Conservation (phyloP, 208 protist genomes). For the Novymonas esmeraldas region DNA sequence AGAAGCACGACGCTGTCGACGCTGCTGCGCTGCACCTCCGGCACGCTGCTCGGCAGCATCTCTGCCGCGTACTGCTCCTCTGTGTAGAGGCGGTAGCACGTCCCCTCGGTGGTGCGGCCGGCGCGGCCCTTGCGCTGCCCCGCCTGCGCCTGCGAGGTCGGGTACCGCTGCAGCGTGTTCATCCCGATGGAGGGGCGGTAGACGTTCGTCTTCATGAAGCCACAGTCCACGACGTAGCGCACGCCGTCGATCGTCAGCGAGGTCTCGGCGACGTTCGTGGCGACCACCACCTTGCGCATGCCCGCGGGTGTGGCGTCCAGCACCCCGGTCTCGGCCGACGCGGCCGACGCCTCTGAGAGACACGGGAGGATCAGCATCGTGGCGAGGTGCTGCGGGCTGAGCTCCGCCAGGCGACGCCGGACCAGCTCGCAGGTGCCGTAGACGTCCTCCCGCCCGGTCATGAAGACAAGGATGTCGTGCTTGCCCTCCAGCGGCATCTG, state of each 20-base stretch:
- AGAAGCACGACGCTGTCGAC: constrained; percentile 94
- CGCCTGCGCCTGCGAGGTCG: constrained; percentile 97
- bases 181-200: constrained; percentile 97
- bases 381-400: constrained; percentile 93
- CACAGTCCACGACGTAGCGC: constrained; percentile 96
- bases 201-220: constrained; percentile 99
- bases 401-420: constrained; percentile 85
- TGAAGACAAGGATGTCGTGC: constrained; percentile 99
- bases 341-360: constrained; percentile 90
- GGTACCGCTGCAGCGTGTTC: constrained; percentile 96
- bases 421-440: constrained; percentile 91
- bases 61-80: constrained; percentile 94
- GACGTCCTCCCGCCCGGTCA: constrained; percentile 98
- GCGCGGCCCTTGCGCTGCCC: constrained; percentile 97
- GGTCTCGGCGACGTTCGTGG: constrained; percentile 99
- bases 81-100: constrained; percentile 98
- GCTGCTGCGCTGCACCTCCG: constrained; percentile 98
- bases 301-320: constrained; percentile 95
- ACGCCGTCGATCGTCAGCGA: constrained; percentile 99
- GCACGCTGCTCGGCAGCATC: constrained; percentile 95
- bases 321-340: constrained; percentile 75
- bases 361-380: constrained; percentile 90
- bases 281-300: constrained; percentile 98
- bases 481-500: constrained; percentile 78
- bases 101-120: constrained; percentile 96